Evolutionary conservation across 257 asterid genomes (phyloP).

Genomic region (Datura wrightii): DNA sequence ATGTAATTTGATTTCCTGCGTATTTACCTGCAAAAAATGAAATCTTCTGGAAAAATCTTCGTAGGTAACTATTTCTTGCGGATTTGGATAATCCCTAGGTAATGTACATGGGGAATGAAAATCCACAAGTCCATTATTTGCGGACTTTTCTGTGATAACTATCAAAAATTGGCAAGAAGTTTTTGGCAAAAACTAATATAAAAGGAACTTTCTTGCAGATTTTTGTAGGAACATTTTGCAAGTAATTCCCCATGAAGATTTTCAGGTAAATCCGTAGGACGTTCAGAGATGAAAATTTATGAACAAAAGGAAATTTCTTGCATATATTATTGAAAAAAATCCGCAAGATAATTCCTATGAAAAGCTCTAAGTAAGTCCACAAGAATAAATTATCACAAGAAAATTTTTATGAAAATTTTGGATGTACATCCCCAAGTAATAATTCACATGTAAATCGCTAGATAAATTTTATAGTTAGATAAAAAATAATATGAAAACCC

Average conservation of each 20-base stretch:
- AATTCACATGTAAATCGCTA: background rate
- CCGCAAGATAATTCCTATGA: background rate
- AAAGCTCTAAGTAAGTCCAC: background rate
- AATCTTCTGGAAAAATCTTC: background rate
- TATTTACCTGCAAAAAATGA: background rate
- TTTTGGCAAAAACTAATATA: background rate
- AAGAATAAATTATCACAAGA: background rate
- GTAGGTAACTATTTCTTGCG: background rate
- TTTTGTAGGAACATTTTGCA: background rate
- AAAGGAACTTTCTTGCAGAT: background rate
- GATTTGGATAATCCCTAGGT: background rate
- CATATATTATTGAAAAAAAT: background rate
- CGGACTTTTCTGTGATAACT: background rate
- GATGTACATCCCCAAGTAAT: background rate
- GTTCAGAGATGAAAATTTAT: background rate
- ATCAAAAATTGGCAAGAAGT: background rate
- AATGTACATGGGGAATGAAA: background rate
- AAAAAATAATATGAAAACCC: background rate
- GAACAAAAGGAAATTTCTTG: background rate
- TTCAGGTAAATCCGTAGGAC: background rate
- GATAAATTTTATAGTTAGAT: background rate
- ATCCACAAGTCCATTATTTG: background rate
- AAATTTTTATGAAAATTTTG: background rate
- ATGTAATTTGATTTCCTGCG: background rate
- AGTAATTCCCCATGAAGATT: background rate